phyloP scores from a whole-genome alignment of 306 rosid species.

The Alnus glutinosa region DNA sequence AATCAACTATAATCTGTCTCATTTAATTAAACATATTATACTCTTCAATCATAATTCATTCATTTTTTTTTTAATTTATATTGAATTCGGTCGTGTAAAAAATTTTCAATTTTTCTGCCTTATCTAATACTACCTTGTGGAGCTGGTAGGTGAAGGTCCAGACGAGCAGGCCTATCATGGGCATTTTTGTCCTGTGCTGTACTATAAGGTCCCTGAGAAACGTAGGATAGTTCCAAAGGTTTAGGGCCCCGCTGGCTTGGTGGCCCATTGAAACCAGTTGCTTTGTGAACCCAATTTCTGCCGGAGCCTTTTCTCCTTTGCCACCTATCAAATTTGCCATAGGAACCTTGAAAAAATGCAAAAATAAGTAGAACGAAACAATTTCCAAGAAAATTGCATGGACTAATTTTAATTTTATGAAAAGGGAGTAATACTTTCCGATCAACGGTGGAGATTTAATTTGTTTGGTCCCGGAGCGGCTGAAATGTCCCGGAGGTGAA shows the following conservation, averaged over 20 bases:
- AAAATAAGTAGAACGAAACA: not conserved
- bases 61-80: no score
- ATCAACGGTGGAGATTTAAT: conserved; percentile 41
- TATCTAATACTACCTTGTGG: conserved; percentile 44
- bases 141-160: conserved; percentile 44
- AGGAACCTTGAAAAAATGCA: conserved; percentile 34
- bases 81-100: no score
- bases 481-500: conserved; percentile 41
- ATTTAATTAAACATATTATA: no score
- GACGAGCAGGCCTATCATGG: conserved; percentile 49
- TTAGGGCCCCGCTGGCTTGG: conserved; percentile 60
- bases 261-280: conserved; percentile 71
- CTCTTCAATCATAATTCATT: no score
- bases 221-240: conserved; percentile 60
- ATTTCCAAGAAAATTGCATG: not conserved
- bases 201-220: conserved; percentile 43
- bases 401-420: not conserved
- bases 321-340: conserved; percentile 47
- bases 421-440: conserved; percentile 32
- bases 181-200: conserved; percentile 40
- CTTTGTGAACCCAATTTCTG: conserved; percentile 41
- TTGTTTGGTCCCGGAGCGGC: conserved; percentile 44
- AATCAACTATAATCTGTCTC: no score
- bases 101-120: no score
- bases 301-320: conserved; percentile 38